Base-by-base conservation (phyloP, 805 yeast genomes). In the Scheffersomyces spartinae region DNA sequence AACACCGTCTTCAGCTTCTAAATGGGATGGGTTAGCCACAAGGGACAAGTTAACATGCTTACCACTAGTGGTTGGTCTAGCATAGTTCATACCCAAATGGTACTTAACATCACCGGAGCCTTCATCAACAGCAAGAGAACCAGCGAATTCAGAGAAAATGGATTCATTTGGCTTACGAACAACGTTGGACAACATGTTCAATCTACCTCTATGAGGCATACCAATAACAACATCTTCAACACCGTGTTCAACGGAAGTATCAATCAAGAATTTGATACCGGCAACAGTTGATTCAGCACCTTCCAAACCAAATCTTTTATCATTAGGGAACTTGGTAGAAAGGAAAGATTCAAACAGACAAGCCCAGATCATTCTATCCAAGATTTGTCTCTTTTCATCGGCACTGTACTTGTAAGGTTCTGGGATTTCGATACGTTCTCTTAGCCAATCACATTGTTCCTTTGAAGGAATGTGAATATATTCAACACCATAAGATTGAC, bases 121-220 rank as follows among this genome's bases (percentile, higher is more conserved):
- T 61, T 86, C 95, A 55, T 84, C 95, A 42, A 78, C 74, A 44
- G 79, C 77, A 45, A 78, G 72, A 18, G 94, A 77, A 36, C 98
- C 98, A 28, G 85, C 70, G 55, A 91, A 91, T 66, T 91, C 98
- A 27, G 93, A 76, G 59, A 91, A 88, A 50, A 91, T 91, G 26
- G 95, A 85, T 65, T 88, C 97, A 54, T 91, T 86, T 45, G 98
- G 97, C 58, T 91, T 91, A 64, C 98, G 81, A 25, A 91, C 96
- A 45, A 91, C 97, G 64, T 91, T 91, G 33, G 97, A 84, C 59
- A 91, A 72, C 78, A 91, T 86, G 59, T 91, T 91, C 47, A 91
- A 69, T 66, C 99, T 78, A 62, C 99, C 99, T 71, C 99, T 82
- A 62, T 91, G 99, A 27, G 99, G 96, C 97, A 91, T 91, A 65